Evolutionary conservation across 1,284 basidiomycete species (phyloP).

Genomic region (Flammula alnicola): DNA sequence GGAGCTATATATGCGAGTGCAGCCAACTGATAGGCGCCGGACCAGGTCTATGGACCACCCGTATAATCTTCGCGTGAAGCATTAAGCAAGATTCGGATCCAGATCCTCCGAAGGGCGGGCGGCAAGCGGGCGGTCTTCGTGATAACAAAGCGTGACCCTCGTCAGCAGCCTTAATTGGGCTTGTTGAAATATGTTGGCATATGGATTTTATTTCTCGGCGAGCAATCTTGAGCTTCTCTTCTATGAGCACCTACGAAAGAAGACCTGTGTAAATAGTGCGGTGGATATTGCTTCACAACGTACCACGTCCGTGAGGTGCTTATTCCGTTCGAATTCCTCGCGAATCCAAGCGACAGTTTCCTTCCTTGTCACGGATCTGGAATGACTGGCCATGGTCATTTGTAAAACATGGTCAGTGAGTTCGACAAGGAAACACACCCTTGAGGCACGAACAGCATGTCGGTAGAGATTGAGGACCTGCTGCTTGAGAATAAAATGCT

Average conservation of each 20-base stretch:
- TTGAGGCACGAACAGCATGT: constrained; percentile 65
- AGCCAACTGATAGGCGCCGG: constrained; percentile 14
- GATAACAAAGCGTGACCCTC: constrained; percentile 1
- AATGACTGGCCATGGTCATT: constrained; percentile 50
- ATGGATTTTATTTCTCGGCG: constrained; percentile 61
- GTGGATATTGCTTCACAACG: constrained; percentile 14
- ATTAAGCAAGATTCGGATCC: no score
- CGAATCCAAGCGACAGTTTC: constrained; percentile 78
- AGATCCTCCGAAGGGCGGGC: no score
- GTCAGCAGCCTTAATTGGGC: constrained; percentile 1
- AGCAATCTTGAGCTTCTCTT: constrained; percentile 51
- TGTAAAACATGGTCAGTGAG: constrained; percentile 3
- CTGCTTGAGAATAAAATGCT: constrained; percentile 74
- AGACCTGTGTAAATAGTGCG: constrained; percentile 1
- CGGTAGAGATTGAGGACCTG: constrained; percentile 67
- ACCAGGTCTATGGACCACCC: background rate
- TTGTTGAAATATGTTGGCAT: constrained; percentile 30
- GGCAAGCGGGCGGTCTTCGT: no score
- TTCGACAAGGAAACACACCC: constrained; percentile 44
- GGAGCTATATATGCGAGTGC: background rate
- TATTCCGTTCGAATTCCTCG: constrained; percentile 68
- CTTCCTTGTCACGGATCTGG: constrained; percentile 58
- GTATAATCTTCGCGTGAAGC: no score
- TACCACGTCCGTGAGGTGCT: constrained; percentile 61
- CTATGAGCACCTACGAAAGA: constrained; percentile 45